A percentile compares a stretch with the other conserved stretches of the same genome.
phyloP scores from a whole-genome alignment of 1,139 yeast genomes.

The Blastobotrys apis region DNA sequence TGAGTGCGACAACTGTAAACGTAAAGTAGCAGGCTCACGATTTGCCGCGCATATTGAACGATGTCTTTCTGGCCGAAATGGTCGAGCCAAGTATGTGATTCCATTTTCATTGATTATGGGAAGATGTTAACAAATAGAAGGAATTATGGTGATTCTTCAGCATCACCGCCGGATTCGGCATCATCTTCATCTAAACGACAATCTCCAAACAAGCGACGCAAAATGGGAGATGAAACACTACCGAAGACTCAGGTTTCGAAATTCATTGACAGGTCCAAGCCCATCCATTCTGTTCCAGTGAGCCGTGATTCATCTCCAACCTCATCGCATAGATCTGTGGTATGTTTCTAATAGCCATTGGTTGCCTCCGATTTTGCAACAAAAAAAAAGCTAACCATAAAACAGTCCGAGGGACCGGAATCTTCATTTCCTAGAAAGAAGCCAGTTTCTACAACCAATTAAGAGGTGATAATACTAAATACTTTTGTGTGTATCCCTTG shows the following conservation, averaged over 20 bases:
- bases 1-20: conserved; percentile 71
- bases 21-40: conserved; percentile 85
- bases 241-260: conserved; percentile 29
- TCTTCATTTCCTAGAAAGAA: conserved; percentile 8
- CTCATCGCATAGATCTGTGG: conserved; percentile 4
- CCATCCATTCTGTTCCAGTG: conserved; percentile 18
- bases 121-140: conserved; percentile 1
- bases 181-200: conserved; percentile 2
- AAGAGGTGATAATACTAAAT: too few species aligned
- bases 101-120: not conserved
- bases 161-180: conserved; percentile 15
- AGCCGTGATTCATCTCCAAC: conserved; percentile 22
- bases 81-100: conserved; percentile 18
- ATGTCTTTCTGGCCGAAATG: conserved; percentile 59
- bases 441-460: conserved; percentile 5
- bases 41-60: conserved; percentile 91
- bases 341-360: not conserved
- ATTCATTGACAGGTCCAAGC: conserved; percentile 24
- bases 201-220: conserved; percentile 14
- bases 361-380: not conserved
- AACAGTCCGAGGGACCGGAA: conserved; percentile 9
- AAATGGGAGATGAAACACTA: conserved; percentile 19
- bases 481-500: too few species aligned
- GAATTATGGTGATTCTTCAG: conserved; percentile 10
- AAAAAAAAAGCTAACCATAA: not conserved